Conservation (phyloP, 2,329 filamentous ascomycete species). For the Mollisiaceae sp. region DNA sequence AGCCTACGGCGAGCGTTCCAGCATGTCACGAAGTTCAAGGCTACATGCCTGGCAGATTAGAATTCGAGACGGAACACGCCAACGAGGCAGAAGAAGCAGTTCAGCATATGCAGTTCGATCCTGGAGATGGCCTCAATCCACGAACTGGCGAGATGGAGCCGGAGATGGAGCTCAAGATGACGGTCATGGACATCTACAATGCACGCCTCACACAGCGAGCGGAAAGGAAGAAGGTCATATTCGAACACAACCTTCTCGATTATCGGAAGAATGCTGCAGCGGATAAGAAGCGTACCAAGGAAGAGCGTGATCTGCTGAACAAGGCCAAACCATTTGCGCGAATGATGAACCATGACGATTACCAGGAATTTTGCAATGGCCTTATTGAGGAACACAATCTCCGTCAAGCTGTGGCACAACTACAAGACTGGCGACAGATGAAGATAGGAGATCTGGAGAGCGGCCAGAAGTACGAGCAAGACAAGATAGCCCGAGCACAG, state of each 20-base stretch:
- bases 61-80: slow-evolving; percentile 97
- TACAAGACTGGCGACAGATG: slow-evolving; percentile 91
- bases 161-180: slow-evolving; percentile 96
- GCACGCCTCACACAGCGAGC: slow-evolving; percentile 86
- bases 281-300: slow-evolving; percentile 95
- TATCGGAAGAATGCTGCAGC: slow-evolving; percentile 88
- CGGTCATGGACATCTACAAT: slow-evolving; percentile 98
- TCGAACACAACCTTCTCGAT: slow-evolving; percentile 91
- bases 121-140: slow-evolving; percentile 89
- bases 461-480: slow-evolving; percentile 90
- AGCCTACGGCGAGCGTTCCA: slow-evolving; percentile 93
- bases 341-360: slow-evolving; percentile 95
- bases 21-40: slow-evolving; percentile 98
- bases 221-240: slow-evolving; percentile 94
- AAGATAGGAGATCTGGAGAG: slow-evolving; percentile 83
- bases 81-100: slow-evolving; percentile 99
- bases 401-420: slow-evolving; percentile 83
- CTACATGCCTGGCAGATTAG: slow-evolving; percentile 96
- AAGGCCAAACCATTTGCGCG: slow-evolving; percentile 95
- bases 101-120: slow-evolving; percentile 97
- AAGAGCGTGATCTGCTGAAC: slow-evolving; percentile 88
- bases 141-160: slow-evolving; percentile 86
- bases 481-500: slow-evolving; percentile 79
- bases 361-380: slow-evolving; percentile 82
- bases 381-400: slow-evolving; percentile 91